Percentiles rank a stretch among this genome's conserved stretches.
These are phyloP conservation scores for Mycosarcoma mackinlayi DNA, from an alignment of 1,284 basidiomycete genomes.

Conservation along the genomic window DNA sequence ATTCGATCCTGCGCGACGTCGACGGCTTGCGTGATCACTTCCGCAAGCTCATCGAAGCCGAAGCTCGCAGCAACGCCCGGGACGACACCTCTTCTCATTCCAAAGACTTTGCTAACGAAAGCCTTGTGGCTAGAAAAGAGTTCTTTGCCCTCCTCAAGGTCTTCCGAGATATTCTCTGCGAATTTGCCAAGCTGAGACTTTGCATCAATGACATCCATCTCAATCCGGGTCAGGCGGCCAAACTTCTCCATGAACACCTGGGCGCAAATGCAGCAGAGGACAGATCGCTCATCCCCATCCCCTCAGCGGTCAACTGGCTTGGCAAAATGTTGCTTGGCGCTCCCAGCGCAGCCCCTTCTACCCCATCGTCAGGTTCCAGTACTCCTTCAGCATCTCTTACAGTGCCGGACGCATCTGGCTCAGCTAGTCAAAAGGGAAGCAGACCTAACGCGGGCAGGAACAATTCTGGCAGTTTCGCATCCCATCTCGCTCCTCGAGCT, in stretches of 20 bases:
- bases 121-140: conserved; percentile 80
- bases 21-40: conserved; percentile 79
- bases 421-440: conserved; percentile 9
- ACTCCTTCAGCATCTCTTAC: conserved; percentile 3
- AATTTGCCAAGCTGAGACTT: conserved; percentile 83
- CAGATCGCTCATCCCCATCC: conserved; percentile 44
- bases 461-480: conserved; percentile 29
- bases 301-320: conserved; percentile 53
- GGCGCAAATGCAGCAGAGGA: conserved; percentile 48
- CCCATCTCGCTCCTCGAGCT: conserved; percentile 46
- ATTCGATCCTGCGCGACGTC: conserved; percentile 79
- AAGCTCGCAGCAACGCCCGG: conserved; percentile 64
- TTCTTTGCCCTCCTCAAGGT: conserved; percentile 84
- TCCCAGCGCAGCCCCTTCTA: conserved; percentile 16
- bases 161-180: conserved; percentile 84
- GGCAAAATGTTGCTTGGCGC: conserved; percentile 52
- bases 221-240: conserved; percentile 77
- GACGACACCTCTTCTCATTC: conserved; percentile 69
- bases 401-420: conserved; percentile 17
- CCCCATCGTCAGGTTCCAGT: conserved; percentile 12
- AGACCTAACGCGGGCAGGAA: conserved; percentile 22
- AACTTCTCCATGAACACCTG: conserved; percentile 63
- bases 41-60: conserved; percentile 73
- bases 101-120: conserved; percentile 38
- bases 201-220: conserved; percentile 90